These are phyloP conservation scores for Amanita fuliginea DNA, from an alignment of 768 basidiomycete genomes.

Conservation along the genomic window DNA sequence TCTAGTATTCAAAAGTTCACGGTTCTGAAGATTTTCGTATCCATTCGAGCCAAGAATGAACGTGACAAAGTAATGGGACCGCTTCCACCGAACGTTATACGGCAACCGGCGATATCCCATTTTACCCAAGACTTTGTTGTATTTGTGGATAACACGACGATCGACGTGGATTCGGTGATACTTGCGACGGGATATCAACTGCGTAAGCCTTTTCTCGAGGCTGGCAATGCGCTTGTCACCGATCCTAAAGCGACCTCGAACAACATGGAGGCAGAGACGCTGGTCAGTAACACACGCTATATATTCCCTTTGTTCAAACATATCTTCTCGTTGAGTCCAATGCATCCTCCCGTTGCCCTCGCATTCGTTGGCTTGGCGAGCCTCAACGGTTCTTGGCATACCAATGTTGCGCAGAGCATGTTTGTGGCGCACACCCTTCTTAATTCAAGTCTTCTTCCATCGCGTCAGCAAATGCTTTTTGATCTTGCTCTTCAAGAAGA, in stretches of 20 bases:
- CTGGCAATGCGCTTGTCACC: conserved; percentile 19
- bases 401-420: conserved; percentile 20
- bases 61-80: neutral
- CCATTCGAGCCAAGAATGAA: neutral
- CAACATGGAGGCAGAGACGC: conserved; percentile 11
- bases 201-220: conserved; percentile 34
- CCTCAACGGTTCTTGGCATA: conserved; percentile 34
- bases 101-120: conserved; percentile 32
- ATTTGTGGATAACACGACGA: conserved; percentile 34
- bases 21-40: neutral
- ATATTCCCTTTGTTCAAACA: conserved; percentile 11
- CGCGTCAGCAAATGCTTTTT: conserved; percentile 25
- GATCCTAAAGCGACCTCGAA: conserved; percentile 18
- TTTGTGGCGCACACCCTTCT: conserved; percentile 34
- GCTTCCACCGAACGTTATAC: neutral
- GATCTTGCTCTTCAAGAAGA: conserved; percentile 29
- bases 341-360: conserved; percentile 38
- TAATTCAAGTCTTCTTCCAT: conserved; percentile 27
- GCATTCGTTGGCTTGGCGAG: conserved; percentile 44
- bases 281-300: conserved; percentile 31
- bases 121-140: conserved; percentile 33
- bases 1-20: neutral
- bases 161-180: conserved; percentile 18
- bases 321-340: conserved; percentile 32
- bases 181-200: conserved; percentile 44